A percentile compares a stretch with the other conserved stretches of the same genome.
Evolutionary conservation across 345 rosid species (phyloP).

Genomic region (Eucalyptus regnans): DNA sequence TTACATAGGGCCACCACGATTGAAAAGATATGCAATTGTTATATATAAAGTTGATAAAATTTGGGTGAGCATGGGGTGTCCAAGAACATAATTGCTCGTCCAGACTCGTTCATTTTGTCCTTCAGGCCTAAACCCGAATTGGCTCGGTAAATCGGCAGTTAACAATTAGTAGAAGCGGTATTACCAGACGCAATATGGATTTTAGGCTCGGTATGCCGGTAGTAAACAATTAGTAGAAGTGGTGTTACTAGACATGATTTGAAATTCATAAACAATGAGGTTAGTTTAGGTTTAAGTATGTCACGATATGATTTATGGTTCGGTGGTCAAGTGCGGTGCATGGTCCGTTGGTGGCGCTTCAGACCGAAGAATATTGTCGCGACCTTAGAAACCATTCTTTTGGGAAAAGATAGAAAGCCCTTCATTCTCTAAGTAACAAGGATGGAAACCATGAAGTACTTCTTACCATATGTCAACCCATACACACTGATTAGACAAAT

Average conservation of each 20-base stretch:
- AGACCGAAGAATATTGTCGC: no score
- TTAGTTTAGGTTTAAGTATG: background rate
- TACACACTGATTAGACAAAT: background rate
- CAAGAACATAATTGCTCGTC: background rate
- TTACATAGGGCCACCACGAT: background rate
- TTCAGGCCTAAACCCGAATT: background rate
- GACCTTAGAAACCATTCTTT: no score
- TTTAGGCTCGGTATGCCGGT: no score
- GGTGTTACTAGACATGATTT: background rate
- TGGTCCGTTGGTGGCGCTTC: background rate
- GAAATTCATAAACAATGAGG: background rate
- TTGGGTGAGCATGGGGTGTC: background rate
- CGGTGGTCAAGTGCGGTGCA: background rate
- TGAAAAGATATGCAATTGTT: background rate
- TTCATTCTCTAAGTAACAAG: background rate
- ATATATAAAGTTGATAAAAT: background rate
- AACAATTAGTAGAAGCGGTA: no score
- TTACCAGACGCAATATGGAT: no score
- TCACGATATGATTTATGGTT: background rate
- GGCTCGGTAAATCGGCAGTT: background rate
- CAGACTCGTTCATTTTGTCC: background rate
- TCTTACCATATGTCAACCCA: background rate
- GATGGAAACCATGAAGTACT: background rate
- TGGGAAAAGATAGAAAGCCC: background rate
- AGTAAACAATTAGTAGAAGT: no score